Evolutionary conservation across 75 land plant genomes (phyloP).

Genomic region (Chamaecyparis obtusa): DNA sequence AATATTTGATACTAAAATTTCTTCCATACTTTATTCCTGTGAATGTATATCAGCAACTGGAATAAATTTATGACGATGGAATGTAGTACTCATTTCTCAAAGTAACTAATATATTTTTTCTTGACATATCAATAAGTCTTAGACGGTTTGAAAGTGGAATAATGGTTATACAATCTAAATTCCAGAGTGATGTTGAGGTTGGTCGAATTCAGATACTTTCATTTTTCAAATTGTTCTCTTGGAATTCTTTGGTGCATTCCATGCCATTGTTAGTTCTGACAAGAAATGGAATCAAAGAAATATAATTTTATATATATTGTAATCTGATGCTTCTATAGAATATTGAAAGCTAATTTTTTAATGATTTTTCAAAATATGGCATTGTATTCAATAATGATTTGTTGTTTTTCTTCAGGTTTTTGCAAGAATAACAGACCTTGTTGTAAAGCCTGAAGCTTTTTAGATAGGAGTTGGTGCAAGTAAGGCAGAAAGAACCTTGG

Average conservation of each 20-base stretch:
- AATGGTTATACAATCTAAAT: slow-evolving; percentile 82
- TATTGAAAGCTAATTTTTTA: not conserved
- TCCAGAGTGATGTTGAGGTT: slow-evolving; percentile 94
- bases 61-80: not conserved
- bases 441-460: slow-evolving; percentile 55
- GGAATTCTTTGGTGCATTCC: not conserved
- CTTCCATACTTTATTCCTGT: not conserved
- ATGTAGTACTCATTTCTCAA: not conserved
- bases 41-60: not conserved
- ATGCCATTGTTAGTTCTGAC: not conserved
- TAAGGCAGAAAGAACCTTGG: slow-evolving; percentile 89
- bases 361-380: not conserved
- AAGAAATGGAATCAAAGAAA: not conserved
- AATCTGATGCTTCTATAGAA: not conserved
- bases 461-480: slow-evolving; percentile 80
- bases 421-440: slow-evolving; percentile 59
- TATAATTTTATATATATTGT: not conserved
- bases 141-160: slow-evolving; percentile 96
- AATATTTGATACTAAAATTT: not conserved
- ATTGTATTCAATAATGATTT: not conserved
- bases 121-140: slow-evolving; percentile 75
- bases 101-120: slow-evolving; percentile 2
- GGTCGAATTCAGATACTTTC: not conserved
- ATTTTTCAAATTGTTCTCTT: not conserved
- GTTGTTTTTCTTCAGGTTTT: slow-evolving; percentile 55